phyloP scores from a whole-genome alignment of 2,329 filamentous ascomycete species.

The Akanthomyces lecanii region DNA sequence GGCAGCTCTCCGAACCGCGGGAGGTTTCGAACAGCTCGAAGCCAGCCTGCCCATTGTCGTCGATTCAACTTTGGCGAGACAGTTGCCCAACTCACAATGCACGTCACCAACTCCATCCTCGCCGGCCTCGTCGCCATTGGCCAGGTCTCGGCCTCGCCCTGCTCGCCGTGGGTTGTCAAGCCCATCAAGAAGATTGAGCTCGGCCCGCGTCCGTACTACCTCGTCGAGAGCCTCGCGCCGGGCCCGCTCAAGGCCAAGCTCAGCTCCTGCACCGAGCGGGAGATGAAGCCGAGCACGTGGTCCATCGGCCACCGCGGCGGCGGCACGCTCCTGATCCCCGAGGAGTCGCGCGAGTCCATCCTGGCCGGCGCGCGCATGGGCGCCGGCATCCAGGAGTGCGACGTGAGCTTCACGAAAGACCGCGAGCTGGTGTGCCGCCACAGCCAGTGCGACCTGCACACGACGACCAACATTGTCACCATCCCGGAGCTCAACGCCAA shows the following conservation, averaged over 20 bases:
- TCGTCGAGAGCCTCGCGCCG: conserved; percentile 59
- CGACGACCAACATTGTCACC: conserved; percentile 62
- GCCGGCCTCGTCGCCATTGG: conserved; percentile 29
- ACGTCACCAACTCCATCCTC: conserved; percentile 27
- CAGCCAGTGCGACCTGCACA: conserved; percentile 63
- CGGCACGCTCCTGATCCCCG: conserved; percentile 59
- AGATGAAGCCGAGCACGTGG: conserved; percentile 49
- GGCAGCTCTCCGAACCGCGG: background rate
- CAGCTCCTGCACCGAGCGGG: conserved; percentile 52
- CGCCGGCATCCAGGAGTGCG: conserved; percentile 63
- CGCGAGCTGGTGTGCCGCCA: conserved; percentile 64
- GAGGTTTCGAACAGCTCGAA: background rate
- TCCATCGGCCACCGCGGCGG: conserved; percentile 61
- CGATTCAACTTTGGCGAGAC: background rate
- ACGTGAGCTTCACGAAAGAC: conserved; percentile 63
- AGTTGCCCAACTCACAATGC: conserved; percentile 26
- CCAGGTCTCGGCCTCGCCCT: conserved; percentile 27
- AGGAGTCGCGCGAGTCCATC: conserved; percentile 57
- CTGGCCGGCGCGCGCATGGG: conserved; percentile 64
- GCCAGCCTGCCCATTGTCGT: background rate
- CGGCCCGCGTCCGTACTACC: conserved; percentile 60
- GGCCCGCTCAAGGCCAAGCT: conserved; percentile 57
- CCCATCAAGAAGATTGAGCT: conserved; percentile 50
- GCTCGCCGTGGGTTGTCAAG: conserved; percentile 22
- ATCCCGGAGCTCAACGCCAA: conserved; percentile 59